phyloP scores from a whole-genome alignment of 306 rosid genomes.

The Mimosa bimucronata region DNA sequence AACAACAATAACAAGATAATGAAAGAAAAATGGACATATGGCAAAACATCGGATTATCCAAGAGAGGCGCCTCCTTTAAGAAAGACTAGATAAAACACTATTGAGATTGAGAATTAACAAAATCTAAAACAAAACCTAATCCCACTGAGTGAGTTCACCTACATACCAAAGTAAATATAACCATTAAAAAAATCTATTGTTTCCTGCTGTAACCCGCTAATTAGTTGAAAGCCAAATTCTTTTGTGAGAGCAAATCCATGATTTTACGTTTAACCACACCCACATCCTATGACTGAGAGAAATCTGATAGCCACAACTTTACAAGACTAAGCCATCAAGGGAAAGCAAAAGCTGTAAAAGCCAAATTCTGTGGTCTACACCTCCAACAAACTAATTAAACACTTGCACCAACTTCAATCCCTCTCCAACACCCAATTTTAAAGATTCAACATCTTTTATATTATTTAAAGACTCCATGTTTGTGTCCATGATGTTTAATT shows the following conservation, averaged over 20 bases:
- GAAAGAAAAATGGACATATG: background rate
- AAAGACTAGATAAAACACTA: background rate
- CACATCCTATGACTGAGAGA: background rate
- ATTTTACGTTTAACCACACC: background rate
- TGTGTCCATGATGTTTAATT: background rate
- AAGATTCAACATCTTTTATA: background rate
- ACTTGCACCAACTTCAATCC: background rate
- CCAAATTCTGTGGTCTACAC: background rate
- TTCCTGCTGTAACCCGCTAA: background rate
- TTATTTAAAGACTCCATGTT: background rate
- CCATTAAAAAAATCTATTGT: background rate
- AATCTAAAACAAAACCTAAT: background rate
- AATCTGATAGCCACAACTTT: constrained; percentile 1
- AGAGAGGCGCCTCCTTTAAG: background rate
- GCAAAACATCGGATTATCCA: background rate
- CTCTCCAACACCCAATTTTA: background rate
- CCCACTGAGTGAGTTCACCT: background rate
- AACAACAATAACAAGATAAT: background rate
- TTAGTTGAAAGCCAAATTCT: background rate
- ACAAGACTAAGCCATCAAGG: background rate
- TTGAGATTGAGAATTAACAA: background rate
- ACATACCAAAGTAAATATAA: background rate
- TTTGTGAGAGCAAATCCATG: background rate
- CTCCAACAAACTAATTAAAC: background rate
- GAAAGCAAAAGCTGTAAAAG: background rate